These are phyloP conservation scores for Mortierella polycephala DNA, from an alignment of 371 early-diverging fungal genomes.

Conservation along the genomic window DNA sequence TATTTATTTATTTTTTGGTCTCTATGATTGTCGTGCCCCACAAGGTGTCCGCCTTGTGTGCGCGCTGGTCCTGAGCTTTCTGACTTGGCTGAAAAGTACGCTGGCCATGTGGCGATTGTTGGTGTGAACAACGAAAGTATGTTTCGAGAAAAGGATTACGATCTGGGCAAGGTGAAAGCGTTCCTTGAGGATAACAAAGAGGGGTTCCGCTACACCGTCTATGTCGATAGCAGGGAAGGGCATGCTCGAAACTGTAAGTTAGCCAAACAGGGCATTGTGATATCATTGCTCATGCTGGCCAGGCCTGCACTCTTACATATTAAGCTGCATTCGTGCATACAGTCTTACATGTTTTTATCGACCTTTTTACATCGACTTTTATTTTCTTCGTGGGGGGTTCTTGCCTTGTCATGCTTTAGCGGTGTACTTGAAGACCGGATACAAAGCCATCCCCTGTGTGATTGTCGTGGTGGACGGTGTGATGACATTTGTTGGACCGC, in stretches of 20 bases:
- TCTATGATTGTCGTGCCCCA: no score
- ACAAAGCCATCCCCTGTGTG: slow-evolving; percentile 44
- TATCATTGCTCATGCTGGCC: no score
- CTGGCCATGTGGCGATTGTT: slow-evolving; percentile 32
- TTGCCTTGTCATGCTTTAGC: slow-evolving; percentile 9
- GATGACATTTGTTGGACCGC: slow-evolving; percentile 31
- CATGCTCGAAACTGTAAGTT: slow-evolving; percentile 33
- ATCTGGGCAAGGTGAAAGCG: slow-evolving; percentile 8
- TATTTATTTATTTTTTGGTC: no score
- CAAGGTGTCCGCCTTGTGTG: slow-evolving; percentile 47
- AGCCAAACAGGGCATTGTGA: not conserved
- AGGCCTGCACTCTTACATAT: no score
- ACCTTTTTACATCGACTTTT: not conserved
- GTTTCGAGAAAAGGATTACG: slow-evolving; percentile 11
- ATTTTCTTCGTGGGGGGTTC: no score
- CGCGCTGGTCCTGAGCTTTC: slow-evolving; percentile 37
- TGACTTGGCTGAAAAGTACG: slow-evolving; percentile 34
- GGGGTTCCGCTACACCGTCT: slow-evolving; percentile 29
- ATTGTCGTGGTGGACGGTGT: slow-evolving; percentile 31
- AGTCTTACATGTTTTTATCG: not conserved
- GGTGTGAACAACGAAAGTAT: slow-evolving; percentile 45
- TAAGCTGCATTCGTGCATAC: no score
- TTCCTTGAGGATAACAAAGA: slow-evolving; percentile 35
- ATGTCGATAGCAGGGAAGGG: slow-evolving; percentile 25
- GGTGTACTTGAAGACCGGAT: slow-evolving; percentile 23